These are phyloP conservation scores for Hydnomerulius pinastri DNA, from an alignment of 768 basidiomycete species.

Conservation along the genomic window DNA sequence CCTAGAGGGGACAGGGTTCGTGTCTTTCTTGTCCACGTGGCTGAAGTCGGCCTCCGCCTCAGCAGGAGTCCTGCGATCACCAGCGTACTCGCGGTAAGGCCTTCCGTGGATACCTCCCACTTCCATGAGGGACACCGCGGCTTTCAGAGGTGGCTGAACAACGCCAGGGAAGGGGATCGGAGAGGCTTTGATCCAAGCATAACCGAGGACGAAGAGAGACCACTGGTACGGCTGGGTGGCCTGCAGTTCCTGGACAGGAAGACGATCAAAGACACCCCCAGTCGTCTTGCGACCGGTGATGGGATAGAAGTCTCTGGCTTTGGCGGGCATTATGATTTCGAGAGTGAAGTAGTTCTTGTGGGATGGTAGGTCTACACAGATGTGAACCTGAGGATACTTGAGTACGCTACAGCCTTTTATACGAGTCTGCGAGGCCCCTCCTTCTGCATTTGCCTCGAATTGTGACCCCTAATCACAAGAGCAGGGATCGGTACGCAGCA, in stretches of 20 bases:
- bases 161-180: conserved; percentile 5
- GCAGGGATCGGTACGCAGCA: not conserved
- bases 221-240: conserved; percentile 14
- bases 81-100: conserved; percentile 26
- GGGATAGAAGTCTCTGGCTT: conserved; percentile 12
- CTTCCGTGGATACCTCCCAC: conserved; percentile 26
- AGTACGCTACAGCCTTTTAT: not conserved
- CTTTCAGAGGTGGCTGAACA: conserved; percentile 11
- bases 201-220: conserved; percentile 19
- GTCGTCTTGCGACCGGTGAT: conserved; percentile 14
- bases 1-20: conserved; percentile 23
- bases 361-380: not conserved
- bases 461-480: not conserved
- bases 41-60: conserved; percentile 20
- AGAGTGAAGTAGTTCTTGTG: not conserved
- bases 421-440: not conserved
- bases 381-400: not conserved
- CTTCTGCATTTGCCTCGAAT: not conserved
- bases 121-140: conserved; percentile 19
- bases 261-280: conserved; percentile 7
- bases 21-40: conserved; percentile 25
- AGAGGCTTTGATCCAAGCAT: not conserved
- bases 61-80: conserved; percentile 17
- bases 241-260: conserved; percentile 11
- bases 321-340: not conserved